Base-by-base conservation (phyloP, 2,329 filamentous ascomycete species). In the Monosporascus sp. region DNA sequence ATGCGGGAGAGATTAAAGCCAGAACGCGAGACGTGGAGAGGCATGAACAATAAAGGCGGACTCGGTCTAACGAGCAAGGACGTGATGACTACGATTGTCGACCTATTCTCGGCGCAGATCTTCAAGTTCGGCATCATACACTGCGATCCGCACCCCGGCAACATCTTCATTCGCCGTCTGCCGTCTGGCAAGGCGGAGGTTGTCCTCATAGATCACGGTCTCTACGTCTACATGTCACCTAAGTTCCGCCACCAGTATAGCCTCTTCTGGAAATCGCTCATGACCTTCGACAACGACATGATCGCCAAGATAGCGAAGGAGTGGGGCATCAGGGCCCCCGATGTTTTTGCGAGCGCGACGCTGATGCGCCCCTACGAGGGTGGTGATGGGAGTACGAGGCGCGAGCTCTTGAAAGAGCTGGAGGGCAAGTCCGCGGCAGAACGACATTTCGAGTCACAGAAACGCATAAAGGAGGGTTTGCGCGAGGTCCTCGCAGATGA, bases 61-160 rank as follows among this genome's bases (percentile, higher is more conserved):
- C 82, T 97, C 0, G 94, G 94, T 0, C 76, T 99, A 3, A 85
- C 84, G 7, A 77, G 91, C 31, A 89, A 88, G 65, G 87, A 93
- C 55, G 91, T 97, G 55, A 97, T 97, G 94, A 88, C 87, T 6
- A 97, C 91, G 35, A 97, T 97, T 85, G 84, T 97, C 49, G 93
- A 97, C 68, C 80, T 97, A 37, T 99, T 97, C 76, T 89, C 87
- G n/a, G 92, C 91, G 2, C 93, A 97, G 68, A 97, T 97, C 80
- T 99, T 97, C 77, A 87, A 96, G 59, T 97, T 91, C 89, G 94
- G 94, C 14, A 82, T 89, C 44, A 89, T 97, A 0, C 93, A 99
- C 74, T 97, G 93, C 73, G 94, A 99, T 69, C 94, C 94, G 9
- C 94, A 99, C 67, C 94, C 94, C 1, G 93, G 93, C 27, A 99